Conservation (phyloP, 805 yeast species). For the Metschnikowia cerradonensis region DNA sequence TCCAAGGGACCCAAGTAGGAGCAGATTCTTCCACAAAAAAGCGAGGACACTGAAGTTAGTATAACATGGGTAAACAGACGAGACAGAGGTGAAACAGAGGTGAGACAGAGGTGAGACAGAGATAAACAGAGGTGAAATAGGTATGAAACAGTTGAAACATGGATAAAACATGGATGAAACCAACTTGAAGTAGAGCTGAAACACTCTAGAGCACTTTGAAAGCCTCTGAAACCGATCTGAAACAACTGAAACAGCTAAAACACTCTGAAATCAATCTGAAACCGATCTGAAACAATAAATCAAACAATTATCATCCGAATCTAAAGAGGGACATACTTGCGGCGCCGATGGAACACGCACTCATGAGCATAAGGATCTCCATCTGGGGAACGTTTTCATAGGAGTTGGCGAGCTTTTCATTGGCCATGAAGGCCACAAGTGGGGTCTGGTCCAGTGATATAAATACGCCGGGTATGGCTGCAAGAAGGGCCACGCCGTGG, state of each 20-base stretch:
- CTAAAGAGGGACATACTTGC: conserved; percentile 19
- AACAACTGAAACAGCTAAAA: no score
- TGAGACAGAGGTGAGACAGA: background rate
- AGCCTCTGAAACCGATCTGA: no score
- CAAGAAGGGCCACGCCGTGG: conserved; percentile 13
- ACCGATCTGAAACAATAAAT: no score
- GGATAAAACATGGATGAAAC: no score
- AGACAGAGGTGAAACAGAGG: background rate
- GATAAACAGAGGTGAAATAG: no score
- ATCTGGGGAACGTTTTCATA: conserved; percentile 20
- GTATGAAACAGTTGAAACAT: no score
- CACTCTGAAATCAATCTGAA: no score
- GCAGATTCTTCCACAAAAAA: conserved; percentile 26
- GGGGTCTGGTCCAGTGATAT: conserved; percentile 29
- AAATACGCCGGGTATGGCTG: conserved; percentile 26
- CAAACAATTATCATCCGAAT: no score
- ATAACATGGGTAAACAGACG: background rate
- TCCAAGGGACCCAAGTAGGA: conserved; percentile 27
- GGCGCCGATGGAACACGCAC: conserved; percentile 34
- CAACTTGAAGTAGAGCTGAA: no score
- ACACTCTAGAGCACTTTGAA: no score
- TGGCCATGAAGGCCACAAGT: conserved; percentile 19
- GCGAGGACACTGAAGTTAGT: conserved; percentile 29
- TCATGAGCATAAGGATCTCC: conserved; percentile 24
- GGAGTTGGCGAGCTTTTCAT: conserved; percentile 18